These are phyloP conservation scores for Pneumocystis jirovecii DNA, from an alignment of 1,139 yeast species.

Conservation along the genomic window DNA sequence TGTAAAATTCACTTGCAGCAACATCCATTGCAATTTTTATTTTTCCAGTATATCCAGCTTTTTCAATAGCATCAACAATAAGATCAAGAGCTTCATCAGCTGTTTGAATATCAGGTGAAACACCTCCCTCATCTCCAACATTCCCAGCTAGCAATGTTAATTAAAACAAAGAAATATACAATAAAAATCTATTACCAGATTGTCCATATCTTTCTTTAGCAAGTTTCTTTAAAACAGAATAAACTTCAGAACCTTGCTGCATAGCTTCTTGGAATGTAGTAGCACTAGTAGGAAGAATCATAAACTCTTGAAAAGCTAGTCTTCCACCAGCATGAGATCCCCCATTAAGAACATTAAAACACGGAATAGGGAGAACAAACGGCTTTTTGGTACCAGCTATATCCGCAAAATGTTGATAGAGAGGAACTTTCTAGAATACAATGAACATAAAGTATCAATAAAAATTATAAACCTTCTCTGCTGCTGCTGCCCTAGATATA, in stretches of 20 bases:
- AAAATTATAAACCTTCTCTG: conserved; percentile 37
- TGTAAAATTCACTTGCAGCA: conserved; percentile 93
- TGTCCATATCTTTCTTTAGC: conserved; percentile 89
- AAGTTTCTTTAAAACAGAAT: conserved; percentile 81
- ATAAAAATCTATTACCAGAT: conserved; percentile 25
- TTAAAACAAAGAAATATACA: not conserved
- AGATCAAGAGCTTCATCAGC: conserved; percentile 93
- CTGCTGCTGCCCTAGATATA: conserved; percentile 90
- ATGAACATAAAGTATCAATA: not conserved
- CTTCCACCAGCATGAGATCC: conserved; percentile 99
- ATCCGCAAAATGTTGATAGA: conserved; percentile 71
- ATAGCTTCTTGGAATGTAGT: conserved; percentile 79
- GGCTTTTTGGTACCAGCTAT: conserved; percentile 51
- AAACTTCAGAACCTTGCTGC: conserved; percentile 91
- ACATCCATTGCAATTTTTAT: conserved; percentile 84
- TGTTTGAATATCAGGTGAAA: conserved; percentile 87
- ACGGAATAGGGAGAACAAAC: conserved; percentile 21
- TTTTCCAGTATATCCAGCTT: conserved; percentile 86
- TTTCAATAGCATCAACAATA: conserved; percentile 69
- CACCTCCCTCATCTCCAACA: conserved; percentile 99
- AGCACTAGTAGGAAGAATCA: conserved; percentile 91
- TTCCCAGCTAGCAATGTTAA: conserved; percentile 50
- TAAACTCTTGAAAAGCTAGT: conserved; percentile 94
- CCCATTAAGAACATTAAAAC: conserved; percentile 89
- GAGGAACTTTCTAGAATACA: conserved; percentile 40